Evolutionary conservation across 257 asterid species (phyloP).

Genomic region (Nicotiana knightiana): DNA sequence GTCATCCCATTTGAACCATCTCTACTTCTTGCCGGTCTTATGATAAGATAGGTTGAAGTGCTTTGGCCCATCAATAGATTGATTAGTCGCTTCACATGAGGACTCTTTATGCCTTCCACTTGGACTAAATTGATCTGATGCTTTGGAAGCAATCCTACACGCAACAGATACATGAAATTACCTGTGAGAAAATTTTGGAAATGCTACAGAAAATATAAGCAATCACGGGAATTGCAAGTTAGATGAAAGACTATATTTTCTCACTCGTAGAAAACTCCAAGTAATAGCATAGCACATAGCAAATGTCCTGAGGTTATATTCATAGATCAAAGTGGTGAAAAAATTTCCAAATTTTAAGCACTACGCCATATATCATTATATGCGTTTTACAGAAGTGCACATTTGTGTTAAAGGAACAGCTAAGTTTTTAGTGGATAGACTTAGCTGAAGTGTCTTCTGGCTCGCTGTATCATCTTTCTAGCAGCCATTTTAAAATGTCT

Average conservation of each 20-base stretch:
- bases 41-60: constrained; percentile 68
- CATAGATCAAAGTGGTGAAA: background rate
- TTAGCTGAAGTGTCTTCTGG: background rate
- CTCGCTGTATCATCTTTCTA: background rate
- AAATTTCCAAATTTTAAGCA: background rate
- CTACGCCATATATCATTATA: background rate
- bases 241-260: background rate
- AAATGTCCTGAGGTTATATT: background rate
- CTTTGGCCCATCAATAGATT: constrained; percentile 41
- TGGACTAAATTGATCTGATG: constrained; percentile 33
- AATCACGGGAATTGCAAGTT: background rate
- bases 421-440: background rate
- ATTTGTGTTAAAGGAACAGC: background rate
- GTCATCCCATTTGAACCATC: constrained; percentile 49
- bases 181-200: background rate
- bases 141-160: constrained; percentile 33
- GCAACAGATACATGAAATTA: constrained; percentile 7
- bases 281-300: background rate
- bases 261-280: background rate
- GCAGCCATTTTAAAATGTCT: background rate
- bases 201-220: background rate
- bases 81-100: constrained; percentile 43
- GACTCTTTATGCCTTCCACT: constrained; percentile 28
- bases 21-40: constrained; percentile 36
- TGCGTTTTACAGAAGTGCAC: background rate